phyloP scores from a whole-genome alignment of 768 basidiomycete species.

The Galerina sulciceps region DNA sequence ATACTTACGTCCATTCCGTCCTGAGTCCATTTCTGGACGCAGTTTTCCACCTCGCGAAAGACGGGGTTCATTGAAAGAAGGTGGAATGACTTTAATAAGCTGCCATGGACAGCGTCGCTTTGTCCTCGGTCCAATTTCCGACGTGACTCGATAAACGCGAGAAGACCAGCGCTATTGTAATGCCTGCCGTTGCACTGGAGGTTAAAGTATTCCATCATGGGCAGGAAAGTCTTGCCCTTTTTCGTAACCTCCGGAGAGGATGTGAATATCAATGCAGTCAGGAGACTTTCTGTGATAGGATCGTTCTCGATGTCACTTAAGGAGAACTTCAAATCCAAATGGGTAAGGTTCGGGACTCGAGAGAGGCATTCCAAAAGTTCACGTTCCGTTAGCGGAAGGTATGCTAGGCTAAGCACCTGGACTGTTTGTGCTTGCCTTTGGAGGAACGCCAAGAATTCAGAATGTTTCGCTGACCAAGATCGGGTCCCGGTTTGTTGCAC shows the following conservation, averaged over 20 bases:
- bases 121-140: conserved; percentile 16
- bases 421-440: conserved; percentile 30
- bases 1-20: conserved; percentile 32
- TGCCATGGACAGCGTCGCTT: not conserved
- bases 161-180: conserved; percentile 26
- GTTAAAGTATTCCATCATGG: conserved; percentile 27
- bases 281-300: conserved; percentile 40
- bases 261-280: conserved; percentile 21
- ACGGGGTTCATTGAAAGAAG: conserved; percentile 33
- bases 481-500: conserved; percentile 13
- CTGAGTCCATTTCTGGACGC: conserved; percentile 22
- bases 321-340: conserved; percentile 39
- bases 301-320: conserved; percentile 34
- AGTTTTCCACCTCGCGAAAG: conserved; percentile 21
- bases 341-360: conserved; percentile 29
- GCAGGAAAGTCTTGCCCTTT: conserved; percentile 18
- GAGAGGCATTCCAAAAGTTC: conserved; percentile 36
- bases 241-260: not conserved
- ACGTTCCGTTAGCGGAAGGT: conserved; percentile 40
- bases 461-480: conserved; percentile 25
- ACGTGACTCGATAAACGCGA: conserved; percentile 38
- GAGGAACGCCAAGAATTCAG: conserved; percentile 34
- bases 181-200: conserved; percentile 39
- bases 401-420: conserved; percentile 35
- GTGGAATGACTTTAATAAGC: conserved; percentile 27